Conservation (phyloP, 2,329 filamentous ascomycete genomes). For the Furcasterigmium furcatum region DNA sequence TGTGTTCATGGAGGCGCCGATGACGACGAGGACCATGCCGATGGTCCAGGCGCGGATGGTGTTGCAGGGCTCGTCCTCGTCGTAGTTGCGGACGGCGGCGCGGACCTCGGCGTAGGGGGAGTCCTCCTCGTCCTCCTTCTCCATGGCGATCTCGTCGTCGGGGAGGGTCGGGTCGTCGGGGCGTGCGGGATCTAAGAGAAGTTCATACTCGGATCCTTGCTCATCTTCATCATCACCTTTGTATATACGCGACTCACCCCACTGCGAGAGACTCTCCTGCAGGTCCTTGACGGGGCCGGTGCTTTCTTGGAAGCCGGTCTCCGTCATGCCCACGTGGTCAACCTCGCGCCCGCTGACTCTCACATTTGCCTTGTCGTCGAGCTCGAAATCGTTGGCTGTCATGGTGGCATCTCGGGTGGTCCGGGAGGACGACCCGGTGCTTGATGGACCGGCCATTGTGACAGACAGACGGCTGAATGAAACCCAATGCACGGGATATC, state of each 20-base stretch:
- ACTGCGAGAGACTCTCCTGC: constrained; percentile 34
- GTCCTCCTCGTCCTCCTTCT: constrained; percentile 45
- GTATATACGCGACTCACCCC: constrained; percentile 34
- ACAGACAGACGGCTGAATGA: constrained; percentile 4
- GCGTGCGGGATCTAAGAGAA: constrained; percentile 51
- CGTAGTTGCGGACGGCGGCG: constrained; percentile 61
- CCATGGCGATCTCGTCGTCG: constrained; percentile 25
- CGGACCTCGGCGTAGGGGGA: constrained; percentile 66
- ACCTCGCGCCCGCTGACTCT: constrained; percentile 25
- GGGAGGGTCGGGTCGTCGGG: constrained; percentile 34
- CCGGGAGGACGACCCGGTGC: constrained; percentile 27
- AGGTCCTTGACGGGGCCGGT: constrained; percentile 23
- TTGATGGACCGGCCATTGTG: constrained; percentile 25
- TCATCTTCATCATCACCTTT: constrained; percentile 37
- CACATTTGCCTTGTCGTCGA: constrained; percentile 19
- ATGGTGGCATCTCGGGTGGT: constrained; percentile 17
- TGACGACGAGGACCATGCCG: constrained; percentile 50
- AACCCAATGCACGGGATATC: not conserved
- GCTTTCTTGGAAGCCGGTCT: constrained; percentile 10
- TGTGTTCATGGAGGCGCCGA: constrained; percentile 60
- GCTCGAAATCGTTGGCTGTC: constrained; percentile 20
- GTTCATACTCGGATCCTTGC: constrained; percentile 49
- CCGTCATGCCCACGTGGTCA: constrained; percentile 13
- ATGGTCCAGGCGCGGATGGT: constrained; percentile 65
- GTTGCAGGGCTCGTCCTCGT: constrained; percentile 63